Percentiles rank a stretch among this genome's conserved stretches.
Evolutionary conservation across 2,329 filamentous ascomycete species (phyloP).

Genomic region (Phoma sp.): DNA sequence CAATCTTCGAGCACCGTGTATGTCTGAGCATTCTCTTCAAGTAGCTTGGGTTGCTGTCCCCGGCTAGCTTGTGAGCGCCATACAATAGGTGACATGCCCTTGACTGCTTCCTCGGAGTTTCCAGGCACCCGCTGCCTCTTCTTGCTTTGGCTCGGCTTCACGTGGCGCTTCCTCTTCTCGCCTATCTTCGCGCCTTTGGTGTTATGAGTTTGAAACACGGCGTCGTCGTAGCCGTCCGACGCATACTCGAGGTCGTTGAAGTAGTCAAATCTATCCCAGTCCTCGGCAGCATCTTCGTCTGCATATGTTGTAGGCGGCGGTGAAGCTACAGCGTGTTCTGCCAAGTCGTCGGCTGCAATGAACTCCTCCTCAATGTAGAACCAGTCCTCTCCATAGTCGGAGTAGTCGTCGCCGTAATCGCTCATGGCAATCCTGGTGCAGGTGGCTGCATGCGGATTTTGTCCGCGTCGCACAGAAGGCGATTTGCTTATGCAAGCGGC

Average conservation of each 20-base stretch:
- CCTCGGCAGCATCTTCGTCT: slow-evolving; percentile 42
- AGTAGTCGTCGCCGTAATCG: slow-evolving; percentile 51
- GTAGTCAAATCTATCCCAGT: slow-evolving; percentile 57
- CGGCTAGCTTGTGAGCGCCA: slow-evolving; percentile 40
- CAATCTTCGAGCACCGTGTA: slow-evolving; percentile 55
- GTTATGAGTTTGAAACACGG: slow-evolving; percentile 38
- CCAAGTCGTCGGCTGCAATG: slow-evolving; percentile 55
- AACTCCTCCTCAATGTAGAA: slow-evolving; percentile 56
- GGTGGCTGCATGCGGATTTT: slow-evolving; percentile 11
- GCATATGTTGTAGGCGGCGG: slow-evolving; percentile 44
- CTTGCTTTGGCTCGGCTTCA: slow-evolving; percentile 23
- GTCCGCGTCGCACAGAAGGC: slow-evolving; percentile 8
- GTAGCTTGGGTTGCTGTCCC: slow-evolving; percentile 29
- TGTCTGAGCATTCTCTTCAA: slow-evolving; percentile 37
- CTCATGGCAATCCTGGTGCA: slow-evolving; percentile 39
- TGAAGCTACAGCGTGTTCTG: slow-evolving; percentile 54
- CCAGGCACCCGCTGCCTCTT: slow-evolving; percentile 30
- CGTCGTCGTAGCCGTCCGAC: slow-evolving; percentile 54
- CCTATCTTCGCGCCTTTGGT: slow-evolving; percentile 28
- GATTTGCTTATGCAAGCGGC: slow-evolving; percentile 12
- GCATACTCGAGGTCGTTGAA: slow-evolving; percentile 57
- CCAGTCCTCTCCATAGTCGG: slow-evolving; percentile 51
- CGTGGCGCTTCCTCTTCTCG: slow-evolving; percentile 40
- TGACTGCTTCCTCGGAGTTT: slow-evolving; percentile 10
- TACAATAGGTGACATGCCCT: slow-evolving; percentile 39